phyloP scores from a whole-genome alignment of 2,329 filamentous ascomycete genomes.

The Phaeosphaeria sp. region DNA sequence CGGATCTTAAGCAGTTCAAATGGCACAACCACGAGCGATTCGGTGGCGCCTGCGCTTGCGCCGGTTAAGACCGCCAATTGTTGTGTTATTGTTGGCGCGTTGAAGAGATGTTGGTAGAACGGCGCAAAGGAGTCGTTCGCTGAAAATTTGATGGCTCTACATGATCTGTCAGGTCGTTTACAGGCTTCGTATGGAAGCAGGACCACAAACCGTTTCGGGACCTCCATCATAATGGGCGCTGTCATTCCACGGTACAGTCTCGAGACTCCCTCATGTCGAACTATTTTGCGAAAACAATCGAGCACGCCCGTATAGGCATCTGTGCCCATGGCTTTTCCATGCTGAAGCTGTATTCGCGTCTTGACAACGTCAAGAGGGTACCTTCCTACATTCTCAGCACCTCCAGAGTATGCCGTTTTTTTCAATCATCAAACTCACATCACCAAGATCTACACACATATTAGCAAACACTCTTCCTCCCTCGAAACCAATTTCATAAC shows the following conservation, averaged over 20 bases:
- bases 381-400: constrained; percentile 37
- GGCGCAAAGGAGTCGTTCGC: constrained; percentile 36
- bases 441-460: constrained; percentile 20
- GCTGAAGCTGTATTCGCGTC: constrained; percentile 39
- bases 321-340: constrained; percentile 23
- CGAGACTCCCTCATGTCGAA: constrained; percentile 29
- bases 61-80: constrained; percentile 36
- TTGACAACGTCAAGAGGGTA: constrained; percentile 44
- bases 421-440: constrained; percentile 22
- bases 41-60: constrained; percentile 36
- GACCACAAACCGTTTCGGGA: neutral
- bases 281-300: constrained; percentile 39
- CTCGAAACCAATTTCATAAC: no score
- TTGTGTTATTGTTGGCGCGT: constrained; percentile 26
- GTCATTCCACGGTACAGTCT: constrained; percentile 39
- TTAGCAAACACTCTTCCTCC: neutral
- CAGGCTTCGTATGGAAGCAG: neutral
- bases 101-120: constrained; percentile 33
- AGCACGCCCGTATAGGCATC: constrained; percentile 36
- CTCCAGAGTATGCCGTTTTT: no score
- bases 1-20: constrained; percentile 42
- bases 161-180: neutral
- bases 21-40: constrained; percentile 41
- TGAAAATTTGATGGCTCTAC: constrained; percentile 40
- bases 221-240: constrained; percentile 40